These are phyloP conservation scores for Schwanniomyces yamadae DNA, from an alignment of 805 yeast species.

Conservation along the genomic window DNA sequence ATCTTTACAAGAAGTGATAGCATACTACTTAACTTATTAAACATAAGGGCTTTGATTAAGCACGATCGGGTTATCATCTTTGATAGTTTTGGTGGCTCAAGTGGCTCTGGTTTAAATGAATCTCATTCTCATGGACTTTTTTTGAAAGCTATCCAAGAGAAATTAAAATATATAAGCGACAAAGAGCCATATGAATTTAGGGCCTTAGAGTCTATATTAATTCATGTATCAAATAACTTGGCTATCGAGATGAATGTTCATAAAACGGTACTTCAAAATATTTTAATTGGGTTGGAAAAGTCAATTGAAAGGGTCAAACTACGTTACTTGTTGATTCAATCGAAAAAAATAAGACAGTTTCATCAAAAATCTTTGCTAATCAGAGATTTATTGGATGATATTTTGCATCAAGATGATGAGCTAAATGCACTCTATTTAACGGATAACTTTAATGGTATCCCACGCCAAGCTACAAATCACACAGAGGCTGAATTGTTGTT, in stretches of 20 bases:
- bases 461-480: constrained; percentile 61
- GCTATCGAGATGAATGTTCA: constrained; percentile 87
- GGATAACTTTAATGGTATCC: constrained; percentile 46
- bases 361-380: constrained; percentile 80
- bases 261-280: constrained; percentile 68
- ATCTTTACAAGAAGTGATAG: constrained; percentile 47
- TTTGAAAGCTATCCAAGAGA: constrained; percentile 39
- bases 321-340: constrained; percentile 74
- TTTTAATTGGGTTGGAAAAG: constrained; percentile 74
- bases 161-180: constrained; percentile 30
- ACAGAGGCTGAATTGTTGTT: constrained; percentile 86
- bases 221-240: constrained; percentile 73
- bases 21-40: constrained; percentile 47
- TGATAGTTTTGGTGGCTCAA: constrained; percentile 20
- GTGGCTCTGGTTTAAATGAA: constrained; percentile 42
- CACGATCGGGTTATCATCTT: constrained; percentile 53
- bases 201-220: constrained; percentile 84
- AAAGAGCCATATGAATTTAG: constrained; percentile 81
- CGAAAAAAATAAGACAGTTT: constrained; percentile 81
- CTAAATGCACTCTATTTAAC: constrained; percentile 78
- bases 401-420: constrained; percentile 85
- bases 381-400: constrained; percentile 79
- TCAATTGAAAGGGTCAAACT: constrained; percentile 79
- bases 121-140: constrained; percentile 45
- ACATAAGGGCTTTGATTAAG: constrained; percentile 52